Evolutionary conservation across 306 rosid species (phyloP).

Genomic region (Begonia fuchsioides): DNA sequence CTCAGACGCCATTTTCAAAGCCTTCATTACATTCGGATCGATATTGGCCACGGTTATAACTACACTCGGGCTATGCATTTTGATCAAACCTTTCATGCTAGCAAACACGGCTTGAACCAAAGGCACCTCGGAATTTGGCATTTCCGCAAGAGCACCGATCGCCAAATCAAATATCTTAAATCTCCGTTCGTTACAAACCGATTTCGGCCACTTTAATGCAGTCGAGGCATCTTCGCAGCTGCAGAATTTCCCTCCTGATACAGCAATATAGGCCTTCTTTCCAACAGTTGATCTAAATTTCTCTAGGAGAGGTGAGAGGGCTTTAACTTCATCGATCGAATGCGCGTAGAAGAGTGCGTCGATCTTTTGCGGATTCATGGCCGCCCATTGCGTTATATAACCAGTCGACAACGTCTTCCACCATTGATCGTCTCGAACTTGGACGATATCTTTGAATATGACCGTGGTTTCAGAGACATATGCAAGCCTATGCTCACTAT

Average conservation of each 20-base stretch:
- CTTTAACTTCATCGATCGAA: constrained; percentile 53
- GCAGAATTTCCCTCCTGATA: constrained; percentile 62
- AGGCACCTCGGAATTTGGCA: constrained; percentile 72
- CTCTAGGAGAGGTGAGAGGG: constrained; percentile 73
- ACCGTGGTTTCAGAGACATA: constrained; percentile 96
- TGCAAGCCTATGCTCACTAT: constrained; percentile 90
- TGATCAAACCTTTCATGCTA: constrained; percentile 86
- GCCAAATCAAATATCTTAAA: constrained; percentile 75
- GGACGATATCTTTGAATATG: constrained; percentile 82
- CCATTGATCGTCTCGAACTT: constrained; percentile 95
- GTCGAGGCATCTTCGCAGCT: constrained; percentile 64
- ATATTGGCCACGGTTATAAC: constrained; percentile 57
- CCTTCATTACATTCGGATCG: constrained; percentile 62
- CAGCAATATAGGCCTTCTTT: constrained; percentile 70
- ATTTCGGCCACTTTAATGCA: constrained; percentile 62
- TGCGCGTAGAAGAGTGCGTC: constrained; percentile 93
- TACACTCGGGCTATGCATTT: constrained; percentile 74
- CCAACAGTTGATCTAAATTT: constrained; percentile 72
- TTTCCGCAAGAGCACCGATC: constrained; percentile 46
- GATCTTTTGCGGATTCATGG: constrained; percentile 82
- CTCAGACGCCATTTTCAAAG: constrained; percentile 75
- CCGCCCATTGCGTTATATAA: constrained; percentile 87
- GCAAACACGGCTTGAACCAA: constrained; percentile 66
- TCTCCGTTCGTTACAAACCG: constrained; percentile 69
- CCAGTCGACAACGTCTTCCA: constrained; percentile 91